A percentile compares a stretch with the other conserved stretches of the same genome.
These are phyloP conservation scores for Raffaelea deltoideospora DNA, from an alignment of 2,329 filamentous ascomycete species.

Conservation along the genomic window DNA sequence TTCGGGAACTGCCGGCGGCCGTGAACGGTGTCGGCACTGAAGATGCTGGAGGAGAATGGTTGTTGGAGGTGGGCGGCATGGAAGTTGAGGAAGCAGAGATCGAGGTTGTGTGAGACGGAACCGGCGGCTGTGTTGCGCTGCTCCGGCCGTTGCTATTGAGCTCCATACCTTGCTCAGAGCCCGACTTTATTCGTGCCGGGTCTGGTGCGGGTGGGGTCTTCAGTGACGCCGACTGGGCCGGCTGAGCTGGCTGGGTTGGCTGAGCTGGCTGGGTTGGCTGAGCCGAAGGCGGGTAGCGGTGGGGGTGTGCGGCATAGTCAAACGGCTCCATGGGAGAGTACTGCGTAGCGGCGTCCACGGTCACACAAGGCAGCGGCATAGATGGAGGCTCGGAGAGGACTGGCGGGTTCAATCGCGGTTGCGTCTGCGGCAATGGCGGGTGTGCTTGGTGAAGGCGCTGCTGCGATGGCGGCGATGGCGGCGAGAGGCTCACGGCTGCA, in stretches of 20 bases:
- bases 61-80: neutral
- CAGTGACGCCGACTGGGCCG: constrained; percentile 7
- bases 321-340: constrained; percentile 33
- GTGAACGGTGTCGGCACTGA: neutral
- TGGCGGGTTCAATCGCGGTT: neutral
- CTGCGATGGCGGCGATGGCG: neutral
- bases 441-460: neutral
- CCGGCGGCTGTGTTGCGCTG: neutral
- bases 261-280: neutral
- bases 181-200: constrained; percentile 13
- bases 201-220: constrained; percentile 15
- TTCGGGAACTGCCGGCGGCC: neutral
- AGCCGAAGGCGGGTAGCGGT: neutral
- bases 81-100: neutral
- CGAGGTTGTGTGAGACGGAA: neutral
- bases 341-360: constrained; percentile 28
- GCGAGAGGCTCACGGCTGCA: neutral
- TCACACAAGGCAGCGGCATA: constrained; percentile 10
- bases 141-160: constrained; percentile 1
- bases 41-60: no score
- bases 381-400: constrained; percentile 7
- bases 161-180: constrained; percentile 11
- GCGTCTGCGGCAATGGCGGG: neutral
- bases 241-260: no score
- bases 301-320: constrained; percentile 17